Evolutionary conservation across 345 rosid genomes (phyloP).

Genomic region (Excoecaria agallocha): DNA sequence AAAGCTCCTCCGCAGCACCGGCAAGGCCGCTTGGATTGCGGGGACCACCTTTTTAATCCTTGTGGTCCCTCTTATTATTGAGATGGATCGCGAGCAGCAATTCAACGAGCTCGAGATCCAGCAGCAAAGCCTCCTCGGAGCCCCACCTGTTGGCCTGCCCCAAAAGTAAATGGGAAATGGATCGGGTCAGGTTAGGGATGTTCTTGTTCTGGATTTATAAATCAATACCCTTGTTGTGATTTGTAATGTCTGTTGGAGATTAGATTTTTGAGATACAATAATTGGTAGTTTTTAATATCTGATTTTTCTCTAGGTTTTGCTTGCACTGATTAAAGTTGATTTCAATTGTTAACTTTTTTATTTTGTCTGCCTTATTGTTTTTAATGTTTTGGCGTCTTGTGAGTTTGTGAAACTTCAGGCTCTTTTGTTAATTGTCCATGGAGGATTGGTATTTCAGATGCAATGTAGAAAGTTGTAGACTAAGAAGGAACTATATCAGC

Average conservation of each 20-base stretch:
- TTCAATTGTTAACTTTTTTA: neutral
- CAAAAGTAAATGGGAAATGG: constrained; percentile 14
- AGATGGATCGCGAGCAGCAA: constrained; percentile 69
- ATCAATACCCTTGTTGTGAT: neutral
- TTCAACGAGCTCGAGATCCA: constrained; percentile 62
- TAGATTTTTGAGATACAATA: neutral
- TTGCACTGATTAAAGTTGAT: neutral
- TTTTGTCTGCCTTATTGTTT: neutral
- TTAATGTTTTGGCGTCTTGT: neutral
- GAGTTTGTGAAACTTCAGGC: neutral
- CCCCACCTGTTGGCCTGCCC: constrained; percentile 33
- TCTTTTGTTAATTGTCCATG: neutral
- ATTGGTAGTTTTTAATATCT: neutral
- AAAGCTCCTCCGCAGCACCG: constrained; percentile 76
- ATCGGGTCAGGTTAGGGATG: constrained; percentile 16
- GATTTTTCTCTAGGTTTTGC: neutral
- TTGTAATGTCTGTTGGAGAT: neutral
- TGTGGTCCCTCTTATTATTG: constrained; percentile 60
- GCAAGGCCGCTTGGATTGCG: constrained; percentile 82
- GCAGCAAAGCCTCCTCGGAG: constrained; percentile 67
- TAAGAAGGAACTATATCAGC: neutral
- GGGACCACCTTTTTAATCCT: constrained; percentile 73
- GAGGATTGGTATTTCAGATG: neutral
- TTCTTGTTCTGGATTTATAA: neutral
- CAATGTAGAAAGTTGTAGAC: neutral